phyloP scores from a whole-genome alignment of 768 basidiomycete species.

The Pleurotus platypus region DNA sequence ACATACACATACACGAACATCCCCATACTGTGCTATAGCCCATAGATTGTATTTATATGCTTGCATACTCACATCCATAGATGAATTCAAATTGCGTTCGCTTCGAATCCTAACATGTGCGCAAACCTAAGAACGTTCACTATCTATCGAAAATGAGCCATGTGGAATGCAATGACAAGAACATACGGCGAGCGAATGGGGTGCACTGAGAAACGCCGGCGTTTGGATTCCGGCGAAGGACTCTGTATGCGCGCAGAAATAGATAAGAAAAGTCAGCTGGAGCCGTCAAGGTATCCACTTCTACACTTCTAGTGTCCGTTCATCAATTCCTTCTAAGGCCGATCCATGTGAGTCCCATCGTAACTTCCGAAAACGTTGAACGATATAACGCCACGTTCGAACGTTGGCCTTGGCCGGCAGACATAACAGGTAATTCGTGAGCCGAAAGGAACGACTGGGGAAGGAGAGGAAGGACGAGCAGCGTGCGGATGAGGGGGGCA shows the following conservation, averaged over 20 bases:
- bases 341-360: background rate
- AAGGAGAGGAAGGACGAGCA: too few relatives aligned
- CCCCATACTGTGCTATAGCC: background rate
- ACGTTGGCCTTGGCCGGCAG: too few relatives aligned
- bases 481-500: too few relatives aligned
- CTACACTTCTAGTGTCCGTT: background rate
- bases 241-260: background rate
- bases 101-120: background rate
- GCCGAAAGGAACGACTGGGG: too few relatives aligned
- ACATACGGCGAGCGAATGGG: background rate
- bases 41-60: background rate
- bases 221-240: background rate
- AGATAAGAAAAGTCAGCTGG: constrained; percentile 1
- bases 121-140: too few relatives aligned
- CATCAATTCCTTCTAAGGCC: background rate
- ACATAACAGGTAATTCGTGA: too few relatives aligned
- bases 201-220: background rate
- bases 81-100: background rate
- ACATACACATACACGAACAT: background rate
- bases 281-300: background rate
- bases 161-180: background rate
- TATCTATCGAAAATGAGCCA: background rate
- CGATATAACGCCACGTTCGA: background rate
- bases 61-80: background rate
- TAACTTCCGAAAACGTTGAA: background rate